Percentiles rank a stretch among this genome's conserved stretches.
These are phyloP conservation scores for Euptelea pleiosperma DNA, from an alignment of 164 flowering plant genomes.

Conservation along the genomic window DNA sequence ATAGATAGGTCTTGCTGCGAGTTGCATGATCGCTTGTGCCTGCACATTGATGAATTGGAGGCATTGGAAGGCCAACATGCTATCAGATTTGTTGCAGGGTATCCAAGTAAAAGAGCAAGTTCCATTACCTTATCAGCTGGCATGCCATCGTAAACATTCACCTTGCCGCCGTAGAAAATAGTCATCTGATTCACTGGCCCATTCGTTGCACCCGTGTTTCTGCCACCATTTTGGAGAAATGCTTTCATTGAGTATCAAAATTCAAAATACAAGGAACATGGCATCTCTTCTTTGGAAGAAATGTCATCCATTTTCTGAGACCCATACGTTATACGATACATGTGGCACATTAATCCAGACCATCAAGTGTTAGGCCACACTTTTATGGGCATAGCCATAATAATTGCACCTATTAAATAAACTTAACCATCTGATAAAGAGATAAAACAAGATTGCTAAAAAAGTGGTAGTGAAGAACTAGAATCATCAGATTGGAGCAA, in stretches of 20 bases:
- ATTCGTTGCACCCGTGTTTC: slow-evolving; percentile 28
- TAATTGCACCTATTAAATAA: no score
- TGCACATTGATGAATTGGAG: slow-evolving; percentile 31
- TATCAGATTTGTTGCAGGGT: slow-evolving; percentile 9
- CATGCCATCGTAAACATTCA: slow-evolving; percentile 74
- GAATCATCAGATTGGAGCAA: no score
- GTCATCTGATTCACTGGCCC: slow-evolving; percentile 58
- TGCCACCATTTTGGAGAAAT: slow-evolving; percentile 16
- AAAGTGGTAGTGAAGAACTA: no score
- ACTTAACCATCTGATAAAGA: no score
- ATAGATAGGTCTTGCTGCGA: slow-evolving; percentile 58
- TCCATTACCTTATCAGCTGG: slow-evolving; percentile 59
- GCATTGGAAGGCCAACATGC: slow-evolving; percentile 18
- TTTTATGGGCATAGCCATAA: no score
- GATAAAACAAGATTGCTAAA: no score
- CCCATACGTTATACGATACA: no score
- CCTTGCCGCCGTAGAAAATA: slow-evolving; percentile 79
- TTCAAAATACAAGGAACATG: no score
- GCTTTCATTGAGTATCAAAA: neutral
- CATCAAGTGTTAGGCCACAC: no score
- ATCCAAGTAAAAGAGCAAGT: slow-evolving; percentile 16
- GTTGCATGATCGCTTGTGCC: slow-evolving; percentile 63
- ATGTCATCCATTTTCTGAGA: no score
- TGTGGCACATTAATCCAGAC: no score
- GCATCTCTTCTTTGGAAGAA: no score